Evolutionary conservation across 345 rosid species (phyloP).

Genomic region (Camelina hispida): DNA sequence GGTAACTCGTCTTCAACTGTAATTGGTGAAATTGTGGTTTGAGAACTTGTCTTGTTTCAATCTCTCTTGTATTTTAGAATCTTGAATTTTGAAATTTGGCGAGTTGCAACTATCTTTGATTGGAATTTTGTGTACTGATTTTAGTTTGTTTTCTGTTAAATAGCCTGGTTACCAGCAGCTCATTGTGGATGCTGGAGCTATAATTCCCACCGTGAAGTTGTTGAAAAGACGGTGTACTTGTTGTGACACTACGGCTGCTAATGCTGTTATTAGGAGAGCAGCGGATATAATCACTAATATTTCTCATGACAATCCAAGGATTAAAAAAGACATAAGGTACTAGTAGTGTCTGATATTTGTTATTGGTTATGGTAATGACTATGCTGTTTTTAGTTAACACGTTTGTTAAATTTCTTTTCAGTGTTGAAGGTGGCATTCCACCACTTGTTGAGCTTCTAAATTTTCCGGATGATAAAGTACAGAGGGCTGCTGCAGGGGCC

Average conservation of each 20-base stretch:
- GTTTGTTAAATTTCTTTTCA: conserved; percentile 27
- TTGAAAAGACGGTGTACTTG: conserved; percentile 52
- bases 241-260: conserved; percentile 25
- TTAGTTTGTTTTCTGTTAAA: conserved; percentile 23
- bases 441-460: conserved; percentile 73
- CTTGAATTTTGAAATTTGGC: neutral
- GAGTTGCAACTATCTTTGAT: conserved; percentile 8
- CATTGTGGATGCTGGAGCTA: conserved; percentile 76
- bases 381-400: conserved; percentile 14
- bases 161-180: conserved; percentile 77
- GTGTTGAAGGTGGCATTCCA: conserved; percentile 76
- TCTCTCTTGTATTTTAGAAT: neutral
- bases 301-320: conserved; percentile 71
- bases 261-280: conserved; percentile 67
- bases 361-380: neutral
- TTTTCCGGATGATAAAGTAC: conserved; percentile 63
- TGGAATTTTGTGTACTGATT: conserved; percentile 3
- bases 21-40: conserved; percentile 12
- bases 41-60: neutral
- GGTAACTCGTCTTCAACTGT: conserved; percentile 34
- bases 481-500: conserved; percentile 85
- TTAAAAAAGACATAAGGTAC: conserved; percentile 72
- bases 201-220: conserved; percentile 57
- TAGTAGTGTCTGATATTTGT: neutral
- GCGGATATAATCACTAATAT: conserved; percentile 76